Evolutionary conservation across 768 basidiomycete genomes (phyloP).

Genomic region (Mycena leptocephala): DNA sequence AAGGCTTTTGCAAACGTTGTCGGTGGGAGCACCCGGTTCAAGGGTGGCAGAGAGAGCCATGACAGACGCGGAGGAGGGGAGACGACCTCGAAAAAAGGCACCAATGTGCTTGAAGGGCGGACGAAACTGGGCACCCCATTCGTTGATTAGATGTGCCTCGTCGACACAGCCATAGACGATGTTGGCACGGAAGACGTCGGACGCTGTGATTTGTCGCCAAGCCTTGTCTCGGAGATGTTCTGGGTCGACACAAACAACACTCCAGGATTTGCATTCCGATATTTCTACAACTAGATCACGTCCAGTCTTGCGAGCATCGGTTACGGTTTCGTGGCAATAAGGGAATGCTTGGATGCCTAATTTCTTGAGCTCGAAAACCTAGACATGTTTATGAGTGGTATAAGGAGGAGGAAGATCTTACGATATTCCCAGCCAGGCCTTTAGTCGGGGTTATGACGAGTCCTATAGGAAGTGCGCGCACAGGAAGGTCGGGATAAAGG

Average conservation of each 20-base stretch:
- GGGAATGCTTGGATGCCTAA: background rate
- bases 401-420: background rate
- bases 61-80: no score
- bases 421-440: slow-evolving; percentile 39
- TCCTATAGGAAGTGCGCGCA: slow-evolving; percentile 32
- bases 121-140: no score
- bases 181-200: slow-evolving; percentile 27
- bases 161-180: slow-evolving; percentile 28
- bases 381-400: background rate
- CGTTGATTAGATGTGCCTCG: no score
- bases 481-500: slow-evolving; percentile 31
- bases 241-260: slow-evolving; percentile 39
- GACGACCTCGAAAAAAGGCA: no score
- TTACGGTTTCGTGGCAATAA: slow-evolving; percentile 16
- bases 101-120: no score
- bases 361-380: slow-evolving; percentile 8
- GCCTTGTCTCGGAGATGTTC: slow-evolving; percentile 37
- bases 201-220: slow-evolving; percentile 30
- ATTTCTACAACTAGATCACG: background rate
- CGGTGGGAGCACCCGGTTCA: no score
- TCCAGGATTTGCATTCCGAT: slow-evolving; percentile 13
- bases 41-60: no score
- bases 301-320: slow-evolving; percentile 1
- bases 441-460: slow-evolving; percentile 44
- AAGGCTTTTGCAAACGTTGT: no score